A percentile compares a stretch with the other conserved stretches of the same genome.
Evolutionary conservation across 345 rosid species (phyloP).

Genomic region (Eucalyptus polyanthemos): DNA sequence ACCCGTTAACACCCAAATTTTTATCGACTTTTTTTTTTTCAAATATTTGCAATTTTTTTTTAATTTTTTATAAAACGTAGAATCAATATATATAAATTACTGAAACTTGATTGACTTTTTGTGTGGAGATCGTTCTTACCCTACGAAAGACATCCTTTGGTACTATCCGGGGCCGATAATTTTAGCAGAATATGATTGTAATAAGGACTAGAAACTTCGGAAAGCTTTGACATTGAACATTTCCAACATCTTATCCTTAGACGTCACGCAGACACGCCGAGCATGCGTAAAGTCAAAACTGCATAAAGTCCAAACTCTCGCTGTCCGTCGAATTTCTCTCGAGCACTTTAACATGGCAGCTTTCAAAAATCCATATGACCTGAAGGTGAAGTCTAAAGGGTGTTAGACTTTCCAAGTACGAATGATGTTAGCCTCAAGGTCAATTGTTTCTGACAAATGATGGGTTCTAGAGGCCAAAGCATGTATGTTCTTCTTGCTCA

Average conservation of each 20-base stretch:
- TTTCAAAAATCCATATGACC: background rate
- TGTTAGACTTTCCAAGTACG: fast-evolving
- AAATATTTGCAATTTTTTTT: too few species aligned
- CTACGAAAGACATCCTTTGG: background rate
- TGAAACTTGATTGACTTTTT: background rate
- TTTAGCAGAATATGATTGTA: background rate
- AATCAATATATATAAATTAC: too few species aligned
- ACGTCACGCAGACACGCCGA: background rate
- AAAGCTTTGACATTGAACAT: background rate
- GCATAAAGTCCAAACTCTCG: background rate
- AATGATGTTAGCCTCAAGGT: background rate
- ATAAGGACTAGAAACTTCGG: background rate
- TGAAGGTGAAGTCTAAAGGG: fast-evolving
- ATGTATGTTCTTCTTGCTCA: background rate
- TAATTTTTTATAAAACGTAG: too few species aligned
- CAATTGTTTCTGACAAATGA: background rate
- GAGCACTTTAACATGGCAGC: background rate
- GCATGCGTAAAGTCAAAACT: background rate
- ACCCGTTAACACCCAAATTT: fast-evolving
- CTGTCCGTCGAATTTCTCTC: too few species aligned
- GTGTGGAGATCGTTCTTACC: background rate
- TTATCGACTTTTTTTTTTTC: fast-evolving
- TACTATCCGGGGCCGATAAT: background rate
- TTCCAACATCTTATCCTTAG: background rate
- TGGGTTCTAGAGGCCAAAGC: background rate